These are phyloP conservation scores for Salix brachista DNA, from an alignment of 345 rosid genomes.

Conservation along the genomic window DNA sequence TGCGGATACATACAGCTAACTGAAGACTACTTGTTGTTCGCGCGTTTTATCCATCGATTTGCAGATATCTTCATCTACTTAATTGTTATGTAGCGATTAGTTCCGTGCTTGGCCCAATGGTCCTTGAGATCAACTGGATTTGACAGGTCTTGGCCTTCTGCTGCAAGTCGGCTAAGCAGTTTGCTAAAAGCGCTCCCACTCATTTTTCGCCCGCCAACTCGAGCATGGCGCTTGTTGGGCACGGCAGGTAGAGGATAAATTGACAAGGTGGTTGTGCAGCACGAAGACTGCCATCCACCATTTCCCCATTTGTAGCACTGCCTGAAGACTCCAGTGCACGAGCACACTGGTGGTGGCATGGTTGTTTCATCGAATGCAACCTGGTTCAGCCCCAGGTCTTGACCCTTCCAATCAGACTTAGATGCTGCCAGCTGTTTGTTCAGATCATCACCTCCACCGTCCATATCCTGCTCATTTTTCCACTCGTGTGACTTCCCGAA, in stretches of 20 bases:
- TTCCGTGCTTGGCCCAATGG: conserved; percentile 36
- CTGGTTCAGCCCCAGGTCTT: conserved; percentile 84
- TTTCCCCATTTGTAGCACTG: conserved; percentile 99
- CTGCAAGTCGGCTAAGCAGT: conserved; percentile 83
- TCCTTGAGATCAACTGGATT: conserved; percentile 33
- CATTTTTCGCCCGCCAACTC: conserved; percentile 95
- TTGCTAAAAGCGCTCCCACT: conserved; percentile 97
- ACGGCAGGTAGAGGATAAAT: conserved; percentile 80
- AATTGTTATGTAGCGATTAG: conserved; percentile 34
- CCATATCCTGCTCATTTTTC: conserved; percentile 43
- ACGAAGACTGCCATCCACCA: conserved; percentile 98
- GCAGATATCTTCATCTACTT: conserved; percentile 15
- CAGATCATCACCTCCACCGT: conserved; percentile 39
- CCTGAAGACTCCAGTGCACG: conserved; percentile 81
- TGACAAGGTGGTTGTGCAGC: conserved; percentile 90
- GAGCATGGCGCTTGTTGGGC: conserved; percentile 86
- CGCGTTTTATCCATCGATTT: neutral
- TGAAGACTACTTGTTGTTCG: neutral
- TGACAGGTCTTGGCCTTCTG: conserved; percentile 32
- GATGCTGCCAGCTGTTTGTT: conserved; percentile 46
- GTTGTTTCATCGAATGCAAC: conserved; percentile 85
- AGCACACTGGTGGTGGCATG: conserved; percentile 89
- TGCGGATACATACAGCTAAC: conserved; percentile 11
- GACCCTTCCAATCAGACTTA: conserved; percentile 80
- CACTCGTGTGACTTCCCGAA: conserved; percentile 60